A percentile compares a stretch with the other conserved stretches of the same genome.
These are phyloP conservation scores for Lepidium aucheri DNA, from an alignment of 345 rosid genomes.

Conservation along the genomic window DNA sequence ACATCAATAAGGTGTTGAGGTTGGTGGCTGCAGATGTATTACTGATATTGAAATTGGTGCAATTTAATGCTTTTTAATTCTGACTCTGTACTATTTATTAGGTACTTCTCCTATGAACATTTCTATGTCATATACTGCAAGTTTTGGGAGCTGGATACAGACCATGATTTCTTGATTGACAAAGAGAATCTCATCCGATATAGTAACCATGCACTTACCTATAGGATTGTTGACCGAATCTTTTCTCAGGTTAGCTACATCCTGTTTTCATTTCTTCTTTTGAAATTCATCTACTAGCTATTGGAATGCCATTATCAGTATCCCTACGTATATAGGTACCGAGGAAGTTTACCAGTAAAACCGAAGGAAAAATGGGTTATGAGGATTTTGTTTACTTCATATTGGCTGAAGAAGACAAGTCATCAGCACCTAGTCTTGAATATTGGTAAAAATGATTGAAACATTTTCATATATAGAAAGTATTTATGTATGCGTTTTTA, in stretches of 20 bases:
- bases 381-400: constrained; percentile 96
- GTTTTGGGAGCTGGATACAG: constrained; percentile 98
- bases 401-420: constrained; percentile 92
- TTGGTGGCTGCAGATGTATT: constrained; percentile 18
- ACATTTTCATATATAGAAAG: not conserved
- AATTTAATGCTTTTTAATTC: not conserved
- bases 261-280: not conserved
- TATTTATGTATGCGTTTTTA: not conserved
- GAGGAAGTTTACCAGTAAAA: constrained; percentile 76
- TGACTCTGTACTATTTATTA: constrained; percentile 15
- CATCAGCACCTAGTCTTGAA: constrained; percentile 93
- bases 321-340: constrained; percentile 43
- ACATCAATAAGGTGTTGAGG: constrained; percentile 96
- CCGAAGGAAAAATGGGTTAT: constrained; percentile 91
- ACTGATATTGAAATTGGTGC: not conserved
- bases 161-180: constrained; percentile 96
- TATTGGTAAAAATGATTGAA: constrained; percentile 48
- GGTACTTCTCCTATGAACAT: constrained; percentile 96
- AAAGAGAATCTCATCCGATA: constrained; percentile 95
- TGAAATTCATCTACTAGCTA: not conserved
- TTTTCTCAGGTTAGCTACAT: constrained; percentile 80
- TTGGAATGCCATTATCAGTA: not conserved
- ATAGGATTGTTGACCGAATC: constrained; percentile 84
- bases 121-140: constrained; percentile 97
- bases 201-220: constrained; percentile 96